Base-by-base conservation (phyloP, 2,329 filamentous ascomycete genomes). In the Cyanodermella asteris region DNA sequence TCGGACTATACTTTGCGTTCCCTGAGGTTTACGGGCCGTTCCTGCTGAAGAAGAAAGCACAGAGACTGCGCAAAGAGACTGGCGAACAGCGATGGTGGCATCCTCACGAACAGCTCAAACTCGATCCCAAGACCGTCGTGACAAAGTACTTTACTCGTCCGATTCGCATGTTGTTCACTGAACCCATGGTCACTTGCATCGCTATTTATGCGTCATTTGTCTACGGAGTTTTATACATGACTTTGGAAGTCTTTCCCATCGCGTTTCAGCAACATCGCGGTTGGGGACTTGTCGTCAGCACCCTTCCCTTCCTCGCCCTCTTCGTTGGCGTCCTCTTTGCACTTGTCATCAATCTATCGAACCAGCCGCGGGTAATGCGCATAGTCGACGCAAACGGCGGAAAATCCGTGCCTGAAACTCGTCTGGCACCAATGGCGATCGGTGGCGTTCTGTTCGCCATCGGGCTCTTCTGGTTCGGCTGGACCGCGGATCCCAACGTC, bases 381-480 rank as follows among this genome's bases (percentile, higher is more conserved):
- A 39, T 52, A 8, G 53, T 51, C 27, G 39, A 38, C 11, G 31
- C 35, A 13, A 50, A 55, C 33, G 44, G 46, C 22, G 45, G 39
- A 3, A 31, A 23, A 14, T 12, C 17, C 10, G 43, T 41, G 26
- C 49, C 49, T 1, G 54, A 58, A 32, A 45, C 51, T 23, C 46
- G 54, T 6, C 41, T 57, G 1, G 47, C 46, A 3, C 39, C 50
- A 4, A 44, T 52, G 1, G 28, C 51, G 2, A 30, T 47, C 2
- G 51, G 47, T 7, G 42, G 43, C 1, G 17, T 47, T 4, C 30
- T 38, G 6, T 31, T 56, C 2, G 47, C 51, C 0, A 35, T 46
- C 2, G 55, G 55, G 0, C 33, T 57, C 2, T 52, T 56, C 34
- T 36, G 54, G 14, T 69, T 66, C 31, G 62, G 62, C 2, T 70